Base-by-base conservation (phyloP, 805 yeast species). In the Zygosaccharomyces lentus region DNA sequence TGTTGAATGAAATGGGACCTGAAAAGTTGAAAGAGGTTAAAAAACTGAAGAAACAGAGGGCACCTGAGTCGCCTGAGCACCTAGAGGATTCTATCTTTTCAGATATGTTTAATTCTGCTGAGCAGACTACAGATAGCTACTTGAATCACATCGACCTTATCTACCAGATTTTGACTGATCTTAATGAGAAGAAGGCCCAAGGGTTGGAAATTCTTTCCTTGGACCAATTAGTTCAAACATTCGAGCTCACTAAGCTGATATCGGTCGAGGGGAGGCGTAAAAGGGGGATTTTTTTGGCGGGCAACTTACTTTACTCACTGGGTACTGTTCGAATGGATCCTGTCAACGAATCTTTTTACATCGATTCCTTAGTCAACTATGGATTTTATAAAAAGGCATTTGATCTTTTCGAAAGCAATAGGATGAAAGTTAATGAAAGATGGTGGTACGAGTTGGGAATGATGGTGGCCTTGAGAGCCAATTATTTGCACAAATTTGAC, bases 401-500 rank as follows among this genome's bases (percentile, higher is more conserved):
- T 6, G 49, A 59, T 7, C 57, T 77, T 15, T 72, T 71, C 51
- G 50, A 58, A 13, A 56, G 70, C 1, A 61, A 71, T 44, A 56
- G 61, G 38, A 58, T 50, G 2, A 70, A 70, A 26, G 56, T 65
- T 5, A 69, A 71, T 25, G 70, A 75, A 47, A 58, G 79, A 44
- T 78, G 79, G 69, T 78, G 82, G 82, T 62, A 64, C 47, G 82
- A 77, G 41, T 46, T 72, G 19, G 77, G 80, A n/a, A 61, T 71
- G 45, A 66, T 65, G 47, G 63, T 74, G 5, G 64, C 69, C 37
- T 49, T 77, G 27, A 59, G 65, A 6, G 53, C 57, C n/a, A 62
- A 61, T 12, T 57, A 66, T 26, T 44, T 71, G 4, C 59, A 50
- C 4, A 53, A 55, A n/a, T 77, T 78, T 19, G 71, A 71, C 34